Percentiles rank a stretch among this genome's conserved stretches.
These are phyloP conservation scores for Podospora sp. DNA, from an alignment of 495 filamentous ascomycete species.

Conservation along the genomic window DNA sequence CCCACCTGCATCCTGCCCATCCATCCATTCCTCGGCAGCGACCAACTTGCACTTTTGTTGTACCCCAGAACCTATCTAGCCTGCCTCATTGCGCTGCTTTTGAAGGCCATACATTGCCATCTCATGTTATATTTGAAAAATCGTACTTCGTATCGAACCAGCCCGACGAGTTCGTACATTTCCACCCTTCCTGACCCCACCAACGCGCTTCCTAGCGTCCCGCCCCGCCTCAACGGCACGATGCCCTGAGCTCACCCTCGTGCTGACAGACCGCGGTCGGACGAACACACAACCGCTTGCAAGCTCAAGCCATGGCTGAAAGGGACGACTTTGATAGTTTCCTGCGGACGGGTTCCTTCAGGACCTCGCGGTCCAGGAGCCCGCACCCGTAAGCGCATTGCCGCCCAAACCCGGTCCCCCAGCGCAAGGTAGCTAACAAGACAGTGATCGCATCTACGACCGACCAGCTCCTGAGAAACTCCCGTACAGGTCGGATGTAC, in stretches of 20 bases:
- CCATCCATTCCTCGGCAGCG: background rate
- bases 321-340: conserved; percentile 40
- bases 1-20: background rate
- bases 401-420: background rate
- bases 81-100: background rate
- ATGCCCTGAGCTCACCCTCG: conserved; percentile 18
- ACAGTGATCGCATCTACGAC: conserved; percentile 13
- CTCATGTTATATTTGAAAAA: background rate
- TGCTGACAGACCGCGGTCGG: conserved; percentile 16
- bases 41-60: conserved; percentile 4
- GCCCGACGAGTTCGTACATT: background rate
- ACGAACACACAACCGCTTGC: conserved; percentile 1
- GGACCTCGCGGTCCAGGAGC: conserved; percentile 45
- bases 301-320: conserved; percentile 39
- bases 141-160: background rate
- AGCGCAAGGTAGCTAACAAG: conserved; percentile 1
- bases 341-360: conserved; percentile 46
- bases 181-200: background rate
- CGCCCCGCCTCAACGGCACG: conserved; percentile 16
- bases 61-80: background rate
- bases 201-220: conserved; percentile 5
- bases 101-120: background rate
- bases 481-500: conserved; percentile 11
- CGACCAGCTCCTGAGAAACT: background rate
- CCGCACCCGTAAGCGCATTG: conserved; percentile 41